Evolutionary conservation across 495 filamentous ascomycete species (phyloP).

Genomic region (Penicillium ochrochloron): DNA sequence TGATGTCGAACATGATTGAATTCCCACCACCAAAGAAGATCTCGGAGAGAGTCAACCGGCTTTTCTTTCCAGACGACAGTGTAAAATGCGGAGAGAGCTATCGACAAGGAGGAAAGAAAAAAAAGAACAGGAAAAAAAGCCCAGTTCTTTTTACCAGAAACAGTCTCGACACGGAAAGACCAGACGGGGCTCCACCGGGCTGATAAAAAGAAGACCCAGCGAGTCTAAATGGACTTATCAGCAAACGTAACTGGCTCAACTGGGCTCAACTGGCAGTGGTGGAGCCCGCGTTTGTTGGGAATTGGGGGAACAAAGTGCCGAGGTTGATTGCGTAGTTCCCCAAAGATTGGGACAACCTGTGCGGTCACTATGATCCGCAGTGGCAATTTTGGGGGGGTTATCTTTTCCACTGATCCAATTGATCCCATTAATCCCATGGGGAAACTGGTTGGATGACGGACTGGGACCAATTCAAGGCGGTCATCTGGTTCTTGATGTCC

Average conservation of each 20-base stretch:
- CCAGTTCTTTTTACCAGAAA: background rate
- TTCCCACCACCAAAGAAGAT: slow-evolving; percentile 11
- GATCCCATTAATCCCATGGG: background rate
- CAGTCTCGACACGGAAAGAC: background rate
- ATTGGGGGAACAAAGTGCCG: slow-evolving; percentile 14
- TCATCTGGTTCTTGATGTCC: background rate
- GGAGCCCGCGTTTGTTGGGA: slow-evolving; percentile 37
- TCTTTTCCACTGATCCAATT: background rate
- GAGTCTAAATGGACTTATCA: slow-evolving; percentile 19
- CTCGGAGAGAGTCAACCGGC: background rate
- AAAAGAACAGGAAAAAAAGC: slow-evolving; percentile 12
- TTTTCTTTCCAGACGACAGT: background rate
- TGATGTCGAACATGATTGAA: slow-evolving; percentile 45
- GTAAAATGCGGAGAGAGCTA: slow-evolving; percentile 7
- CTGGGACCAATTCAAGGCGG: background rate
- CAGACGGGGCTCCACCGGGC: slow-evolving; percentile 20
- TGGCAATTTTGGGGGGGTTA: background rate
- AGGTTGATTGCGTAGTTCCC: background rate
- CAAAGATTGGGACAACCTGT: slow-evolving; percentile 4
- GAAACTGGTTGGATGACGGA: background rate
- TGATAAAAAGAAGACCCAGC: slow-evolving; percentile 23
- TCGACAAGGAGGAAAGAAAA: slow-evolving; percentile 12
- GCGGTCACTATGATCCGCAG: background rate
- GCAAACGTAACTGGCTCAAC: background rate
- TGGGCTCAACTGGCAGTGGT: slow-evolving; percentile 9